Conservation (phyloP, 2,329 filamentous ascomycete species). For the Neonectria faginata region DNA sequence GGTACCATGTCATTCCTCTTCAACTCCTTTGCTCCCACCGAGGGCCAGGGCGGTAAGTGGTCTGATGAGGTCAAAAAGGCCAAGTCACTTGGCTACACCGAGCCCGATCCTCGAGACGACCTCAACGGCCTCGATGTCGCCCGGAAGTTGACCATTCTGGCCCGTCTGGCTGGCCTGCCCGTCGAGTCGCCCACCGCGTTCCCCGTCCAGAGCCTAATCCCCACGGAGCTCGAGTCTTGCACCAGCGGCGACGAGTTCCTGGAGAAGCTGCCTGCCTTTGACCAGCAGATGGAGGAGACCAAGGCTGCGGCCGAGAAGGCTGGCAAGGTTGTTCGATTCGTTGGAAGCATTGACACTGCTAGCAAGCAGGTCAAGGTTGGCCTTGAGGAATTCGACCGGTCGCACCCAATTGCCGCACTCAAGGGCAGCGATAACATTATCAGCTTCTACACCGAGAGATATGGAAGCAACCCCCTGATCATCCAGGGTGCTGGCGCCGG, state of each 20-base stretch:
- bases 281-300: constrained; percentile 87
- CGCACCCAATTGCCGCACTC: constrained; percentile 90
- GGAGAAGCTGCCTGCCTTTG: constrained; percentile 81
- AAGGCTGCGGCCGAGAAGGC: constrained; percentile 87
- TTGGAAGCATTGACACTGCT: constrained; percentile 91
- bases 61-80: constrained; percentile 92
- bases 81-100: constrained; percentile 92
- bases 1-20: constrained; percentile 99
- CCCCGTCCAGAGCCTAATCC: constrained; percentile 94
- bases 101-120: constrained; percentile 88
- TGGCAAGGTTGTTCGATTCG: constrained; percentile 93
- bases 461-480: constrained; percentile 90
- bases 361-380: constrained; percentile 89
- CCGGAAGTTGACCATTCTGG: constrained; percentile 95
- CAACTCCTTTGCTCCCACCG: constrained; percentile 92
- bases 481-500: constrained; percentile 95
- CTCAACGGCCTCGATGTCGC: constrained; percentile 91
- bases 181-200: constrained; percentile 89
- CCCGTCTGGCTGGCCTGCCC: constrained; percentile 83
- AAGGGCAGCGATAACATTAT: constrained; percentile 99
- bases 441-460: constrained; percentile 96
- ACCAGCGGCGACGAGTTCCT: constrained; percentile 88
- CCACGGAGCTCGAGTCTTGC: constrained; percentile 82
- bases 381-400: constrained; percentile 86
- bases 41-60: constrained; percentile 82